phyloP scores from a whole-genome alignment of 2,329 filamentous ascomycete species.

The Colletotrichum spaethianum region DNA sequence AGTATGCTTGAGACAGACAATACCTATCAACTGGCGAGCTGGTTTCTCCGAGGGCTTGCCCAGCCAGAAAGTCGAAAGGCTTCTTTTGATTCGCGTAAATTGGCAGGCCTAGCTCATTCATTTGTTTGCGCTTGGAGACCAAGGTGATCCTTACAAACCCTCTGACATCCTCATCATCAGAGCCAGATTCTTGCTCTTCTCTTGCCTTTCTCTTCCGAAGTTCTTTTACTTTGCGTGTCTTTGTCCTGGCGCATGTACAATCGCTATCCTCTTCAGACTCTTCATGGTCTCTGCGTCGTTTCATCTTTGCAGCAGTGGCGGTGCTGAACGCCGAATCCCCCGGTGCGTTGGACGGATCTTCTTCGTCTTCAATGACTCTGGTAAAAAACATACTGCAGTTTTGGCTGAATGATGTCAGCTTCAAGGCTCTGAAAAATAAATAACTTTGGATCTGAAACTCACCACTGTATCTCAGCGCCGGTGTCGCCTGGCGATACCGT shows the following conservation, averaged over 20 bases:
- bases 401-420: not conserved
- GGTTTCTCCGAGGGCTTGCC: no score
- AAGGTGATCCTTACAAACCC: not conserved
- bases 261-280: no score
- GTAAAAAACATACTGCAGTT: conserved; percentile 4
- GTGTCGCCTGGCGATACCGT: not conserved
- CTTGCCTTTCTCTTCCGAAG: not conserved
- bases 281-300: no score
- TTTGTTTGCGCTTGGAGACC: not conserved
- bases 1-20: conserved; percentile 31
- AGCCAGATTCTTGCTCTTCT: not conserved
- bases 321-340: not conserved
- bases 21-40: no score
- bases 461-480: not conserved
- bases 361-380: not conserved
- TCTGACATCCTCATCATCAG: not conserved
- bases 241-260: no score
- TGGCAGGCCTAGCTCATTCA: no score
- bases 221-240: not conserved
- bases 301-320: no score
- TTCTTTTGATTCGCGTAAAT: not conserved
- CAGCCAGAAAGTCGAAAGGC: no score
- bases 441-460: not conserved
- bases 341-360: not conserved
- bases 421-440: no score